Conservation (phyloP, 2,329 filamentous ascomycete genomes). For the Polytolypa hystricis region DNA sequence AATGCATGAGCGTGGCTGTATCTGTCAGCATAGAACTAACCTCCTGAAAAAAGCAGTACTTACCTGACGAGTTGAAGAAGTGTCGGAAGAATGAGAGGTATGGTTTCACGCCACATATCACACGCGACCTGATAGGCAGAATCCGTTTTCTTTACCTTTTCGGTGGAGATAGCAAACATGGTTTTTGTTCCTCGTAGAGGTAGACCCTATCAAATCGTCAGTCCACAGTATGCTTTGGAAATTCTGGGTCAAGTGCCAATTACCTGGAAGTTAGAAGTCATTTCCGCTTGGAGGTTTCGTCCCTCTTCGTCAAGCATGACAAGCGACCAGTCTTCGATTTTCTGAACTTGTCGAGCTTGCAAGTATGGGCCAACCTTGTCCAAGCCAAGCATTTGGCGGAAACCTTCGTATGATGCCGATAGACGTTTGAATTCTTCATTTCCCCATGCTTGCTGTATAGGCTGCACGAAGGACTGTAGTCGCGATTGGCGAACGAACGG, state of each 20-base stretch:
- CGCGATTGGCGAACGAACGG: constrained; percentile 58
- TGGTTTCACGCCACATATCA: constrained; percentile 71
- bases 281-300: constrained; percentile 62
- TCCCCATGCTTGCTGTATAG: constrained; percentile 71
- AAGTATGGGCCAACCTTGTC: constrained; percentile 74
- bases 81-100: constrained; percentile 73
- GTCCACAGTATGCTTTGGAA: neutral
- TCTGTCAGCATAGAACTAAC: constrained; percentile 9
- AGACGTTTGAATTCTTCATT: constrained; percentile 55
- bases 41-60: constrained; percentile 9
- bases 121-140: constrained; percentile 64
- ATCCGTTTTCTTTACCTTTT: constrained; percentile 67
- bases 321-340: constrained; percentile 71
- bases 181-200: constrained; percentile 83
- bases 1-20: constrained; percentile 76
- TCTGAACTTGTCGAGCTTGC: constrained; percentile 58
- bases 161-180: constrained; percentile 83
- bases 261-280: constrained; percentile 64
- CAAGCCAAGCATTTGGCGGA: constrained; percentile 69
- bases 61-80: constrained; percentile 72
- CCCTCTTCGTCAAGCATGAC: constrained; percentile 69
- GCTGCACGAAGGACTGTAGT: constrained; percentile 67
- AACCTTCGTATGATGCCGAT: constrained; percentile 63
- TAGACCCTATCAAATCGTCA: constrained; percentile 41
- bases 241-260: constrained; percentile 3